These are phyloP conservation scores for Aegilops longissima DNA, from an alignment of 176 grass and related monocot genomes.

Conservation along the genomic window DNA sequence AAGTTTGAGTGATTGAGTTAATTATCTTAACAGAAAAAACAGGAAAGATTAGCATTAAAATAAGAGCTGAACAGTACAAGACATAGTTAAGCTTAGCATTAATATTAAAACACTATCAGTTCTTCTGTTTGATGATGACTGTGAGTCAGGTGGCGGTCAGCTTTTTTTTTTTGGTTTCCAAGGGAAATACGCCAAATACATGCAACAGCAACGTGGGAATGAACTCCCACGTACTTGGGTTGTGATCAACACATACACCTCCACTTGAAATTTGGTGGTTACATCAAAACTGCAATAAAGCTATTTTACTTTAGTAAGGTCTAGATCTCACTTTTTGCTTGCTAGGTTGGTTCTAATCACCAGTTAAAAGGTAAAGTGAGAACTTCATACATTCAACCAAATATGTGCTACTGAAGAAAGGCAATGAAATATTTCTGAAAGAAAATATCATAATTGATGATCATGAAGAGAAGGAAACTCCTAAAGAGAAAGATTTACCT, in stretches of 20 bases:
- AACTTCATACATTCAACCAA: constrained; percentile 2
- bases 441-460: constrained; percentile 15
- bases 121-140: background rate
- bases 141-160: background rate
- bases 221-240: background rate
- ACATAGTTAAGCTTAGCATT: background rate
- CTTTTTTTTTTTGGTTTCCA: background rate
- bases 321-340: constrained; percentile 5
- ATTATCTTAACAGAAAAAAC: background rate
- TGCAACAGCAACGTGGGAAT: background rate
- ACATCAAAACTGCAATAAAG: background rate
- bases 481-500: constrained; percentile 47
- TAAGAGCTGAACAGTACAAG: background rate
- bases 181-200: background rate
- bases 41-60: background rate
- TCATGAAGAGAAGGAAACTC: constrained; percentile 14
- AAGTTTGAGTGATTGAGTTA: background rate
- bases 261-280: background rate
- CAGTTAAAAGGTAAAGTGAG: constrained; percentile 11
- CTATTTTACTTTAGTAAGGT: background rate
- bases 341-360: background rate
- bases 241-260: background rate
- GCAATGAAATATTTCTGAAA: background rate
- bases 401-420: constrained; percentile 21
- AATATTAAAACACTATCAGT: background rate